These are phyloP conservation scores for Arthromyces matolae DNA, from an alignment of 768 basidiomycete species.

Conservation along the genomic window DNA sequence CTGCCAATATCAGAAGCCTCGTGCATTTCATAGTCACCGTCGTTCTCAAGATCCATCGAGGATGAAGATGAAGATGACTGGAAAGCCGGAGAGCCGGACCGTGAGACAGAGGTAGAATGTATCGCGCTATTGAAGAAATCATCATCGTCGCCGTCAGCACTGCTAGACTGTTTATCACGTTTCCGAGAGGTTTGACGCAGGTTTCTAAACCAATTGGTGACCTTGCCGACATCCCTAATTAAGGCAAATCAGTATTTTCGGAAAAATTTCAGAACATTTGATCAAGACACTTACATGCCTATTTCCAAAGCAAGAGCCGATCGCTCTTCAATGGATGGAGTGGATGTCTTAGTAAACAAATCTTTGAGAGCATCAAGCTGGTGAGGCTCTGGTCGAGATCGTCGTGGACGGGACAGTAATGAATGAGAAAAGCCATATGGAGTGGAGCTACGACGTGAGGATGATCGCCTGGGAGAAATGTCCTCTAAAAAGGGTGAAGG, in stretches of 20 bases:
- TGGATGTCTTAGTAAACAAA: constrained; percentile 62
- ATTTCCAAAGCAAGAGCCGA: constrained; percentile 69
- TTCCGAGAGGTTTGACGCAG: constrained; percentile 78
- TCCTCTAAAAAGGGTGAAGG: constrained; percentile 39
- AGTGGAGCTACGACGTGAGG: constrained; percentile 36
- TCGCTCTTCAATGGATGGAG: constrained; percentile 79
- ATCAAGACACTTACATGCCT: constrained; percentile 58
- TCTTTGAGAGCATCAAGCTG: constrained; percentile 75
- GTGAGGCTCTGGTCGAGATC: constrained; percentile 74
- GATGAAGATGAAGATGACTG: constrained; percentile 50
- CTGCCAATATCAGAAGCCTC: constrained; percentile 61
- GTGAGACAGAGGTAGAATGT: constrained; percentile 45
- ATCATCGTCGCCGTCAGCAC: constrained; percentile 44
- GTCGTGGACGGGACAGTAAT: constrained; percentile 52
- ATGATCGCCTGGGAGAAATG: constrained; percentile 34
- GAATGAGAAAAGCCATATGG: constrained; percentile 41
- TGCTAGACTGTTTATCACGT: constrained; percentile 51
- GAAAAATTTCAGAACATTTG: constrained; percentile 14
- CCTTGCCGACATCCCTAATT: constrained; percentile 72
- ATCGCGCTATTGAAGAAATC: constrained; percentile 39
- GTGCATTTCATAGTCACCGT: constrained; percentile 39
- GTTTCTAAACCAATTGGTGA: constrained; percentile 88
- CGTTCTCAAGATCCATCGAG: constrained; percentile 49
- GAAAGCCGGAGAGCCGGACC: constrained; percentile 48
- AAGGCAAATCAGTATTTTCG: constrained; percentile 17